Percentiles rank a stretch among this genome's conserved stretches.
phyloP scores from a whole-genome alignment of 768 basidiomycete species.

The Panaeolus papilionaceus region DNA sequence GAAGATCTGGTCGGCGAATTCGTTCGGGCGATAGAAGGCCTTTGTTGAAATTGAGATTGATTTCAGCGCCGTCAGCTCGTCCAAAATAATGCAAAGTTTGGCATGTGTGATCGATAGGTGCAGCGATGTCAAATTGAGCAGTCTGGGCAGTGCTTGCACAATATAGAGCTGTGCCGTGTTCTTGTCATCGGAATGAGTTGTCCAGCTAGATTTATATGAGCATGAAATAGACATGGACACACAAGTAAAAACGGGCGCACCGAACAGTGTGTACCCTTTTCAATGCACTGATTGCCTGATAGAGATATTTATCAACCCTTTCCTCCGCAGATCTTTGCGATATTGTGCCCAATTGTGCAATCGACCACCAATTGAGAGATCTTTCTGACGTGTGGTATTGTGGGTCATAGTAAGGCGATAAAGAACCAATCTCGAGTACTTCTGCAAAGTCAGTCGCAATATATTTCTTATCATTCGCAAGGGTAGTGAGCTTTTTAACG shows the following conservation, averaged over 20 bases:
- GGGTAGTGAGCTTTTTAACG: neutral
- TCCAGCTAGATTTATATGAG: neutral
- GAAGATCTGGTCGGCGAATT: slow-evolving; percentile 1
- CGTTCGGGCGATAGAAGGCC: neutral
- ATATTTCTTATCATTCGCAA: neutral
- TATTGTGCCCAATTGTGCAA: neutral
- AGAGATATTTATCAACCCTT: neutral
- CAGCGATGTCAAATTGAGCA: neutral
- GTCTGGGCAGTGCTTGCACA: neutral
- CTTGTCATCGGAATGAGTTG: neutral
- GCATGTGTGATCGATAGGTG: neutral
- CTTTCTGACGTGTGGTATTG: neutral
- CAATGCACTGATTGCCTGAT: neutral
- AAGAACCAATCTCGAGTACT: neutral
- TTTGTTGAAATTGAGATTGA: neutral
- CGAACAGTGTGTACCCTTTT: neutral
- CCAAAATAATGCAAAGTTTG: neutral
- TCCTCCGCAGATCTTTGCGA: neutral
- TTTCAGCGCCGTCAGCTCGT: neutral
- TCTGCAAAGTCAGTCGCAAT: neutral
- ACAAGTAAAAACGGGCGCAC: neutral
- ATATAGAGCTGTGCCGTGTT: neutral
- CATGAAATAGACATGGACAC: neutral
- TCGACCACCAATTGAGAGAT: neutral
- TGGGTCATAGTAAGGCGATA: slow-evolving; percentile 1